These are phyloP conservation scores for Ilyonectria robusta DNA, from an alignment of 2,329 filamentous ascomycete species.

Conservation along the genomic window DNA sequence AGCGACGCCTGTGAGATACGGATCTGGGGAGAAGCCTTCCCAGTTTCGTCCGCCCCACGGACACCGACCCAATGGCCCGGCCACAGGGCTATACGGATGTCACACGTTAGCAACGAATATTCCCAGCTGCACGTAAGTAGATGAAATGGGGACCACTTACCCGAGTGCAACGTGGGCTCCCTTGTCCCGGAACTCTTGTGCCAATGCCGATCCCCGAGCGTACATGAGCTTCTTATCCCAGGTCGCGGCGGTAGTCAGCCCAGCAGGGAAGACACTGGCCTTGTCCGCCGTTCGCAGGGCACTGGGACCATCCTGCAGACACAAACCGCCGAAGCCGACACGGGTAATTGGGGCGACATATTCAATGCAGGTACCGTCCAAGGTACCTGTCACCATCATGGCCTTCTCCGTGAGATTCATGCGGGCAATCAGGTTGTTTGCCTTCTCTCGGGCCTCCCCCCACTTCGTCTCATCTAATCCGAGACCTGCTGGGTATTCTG, in stretches of 20 bases:
- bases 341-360: conserved; percentile 51
- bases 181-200: conserved; percentile 80
- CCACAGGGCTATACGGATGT: conserved; percentile 73
- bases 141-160: neutral
- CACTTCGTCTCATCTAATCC: neutral
- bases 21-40: conserved; percentile 77
- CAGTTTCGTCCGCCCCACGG: conserved; percentile 64
- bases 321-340: conserved; percentile 55
- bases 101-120: conserved; percentile 61
- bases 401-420: neutral
- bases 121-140: no score
- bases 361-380: conserved; percentile 27
- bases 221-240: conserved; percentile 83
- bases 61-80: conserved; percentile 55
- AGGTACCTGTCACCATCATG: neutral
- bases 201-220: conserved; percentile 82
- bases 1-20: conserved; percentile 75
- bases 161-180: conserved; percentile 83
- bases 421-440: neutral
- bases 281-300: conserved; percentile 46
- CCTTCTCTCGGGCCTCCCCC: neutral
- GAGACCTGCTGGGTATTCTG: neutral
- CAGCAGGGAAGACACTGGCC: conserved; percentile 60
- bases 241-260: conserved; percentile 69
- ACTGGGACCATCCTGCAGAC: conserved; percentile 51